Base-by-base conservation (phyloP, 116 monocot species). In the Posidonia oceanica region DNA sequence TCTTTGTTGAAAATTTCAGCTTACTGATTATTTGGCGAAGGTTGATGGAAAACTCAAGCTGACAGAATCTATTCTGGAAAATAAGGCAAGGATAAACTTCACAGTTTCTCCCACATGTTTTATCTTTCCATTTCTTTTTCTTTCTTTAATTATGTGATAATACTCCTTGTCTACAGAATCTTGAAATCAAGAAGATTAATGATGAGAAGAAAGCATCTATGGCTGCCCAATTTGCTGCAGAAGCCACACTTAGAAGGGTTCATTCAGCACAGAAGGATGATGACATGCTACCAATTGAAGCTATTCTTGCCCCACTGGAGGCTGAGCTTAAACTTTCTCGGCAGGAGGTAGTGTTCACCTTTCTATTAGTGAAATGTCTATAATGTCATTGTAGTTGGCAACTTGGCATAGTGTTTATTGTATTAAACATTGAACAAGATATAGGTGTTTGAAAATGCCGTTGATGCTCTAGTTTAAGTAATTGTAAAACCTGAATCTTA, bases 231-330 rank as follows among this genome's bases (percentile, higher is more conserved):
- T 91, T 88, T 76, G 91, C 88, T 20, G 88, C 91, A 66, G 91
- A 91, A 80, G 91, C 88, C 4, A 87, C 91, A 52, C 88, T 91
- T 66, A 80, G 91, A 80, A 81, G 91, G 67, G 91, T 91, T 76
- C 91, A 91, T 81, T 85, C 85, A 54, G 88, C 87, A 63, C 91
- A 91, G 60, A 91, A 91, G 73, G 91, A 91, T 70, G 91, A 91
- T 76, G 91, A 91, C 74, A 91, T 91, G 85, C 91, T 88, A 59
- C 91, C 91, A 23, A 88, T 91, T 77, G 91, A 91, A 68, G 81
- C 84, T 36, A 91, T 91, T 74, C 88, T 91, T 75, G 88, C 83
- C 36, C 91, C 88, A 39, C 75, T 91, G 53, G 91, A 91, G 61
- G 88, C 88, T 55, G 91, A 91, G 51, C 85, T 91, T 23, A 91